phyloP scores from a whole-genome alignment of 345 rosid genomes.

The Moricandia arvensis region DNA sequence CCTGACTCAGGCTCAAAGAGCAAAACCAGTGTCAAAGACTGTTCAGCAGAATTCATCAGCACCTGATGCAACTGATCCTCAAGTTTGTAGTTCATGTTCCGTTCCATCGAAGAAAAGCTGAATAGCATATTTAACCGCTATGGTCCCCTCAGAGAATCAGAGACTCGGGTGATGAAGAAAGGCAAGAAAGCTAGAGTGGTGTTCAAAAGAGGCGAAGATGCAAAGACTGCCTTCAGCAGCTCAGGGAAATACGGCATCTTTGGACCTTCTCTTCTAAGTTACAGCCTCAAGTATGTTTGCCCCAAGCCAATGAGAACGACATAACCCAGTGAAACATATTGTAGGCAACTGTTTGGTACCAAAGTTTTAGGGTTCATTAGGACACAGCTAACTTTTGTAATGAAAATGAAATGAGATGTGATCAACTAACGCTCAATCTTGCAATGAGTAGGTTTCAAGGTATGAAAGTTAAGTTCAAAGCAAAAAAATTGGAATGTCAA shows the following conservation, averaged over 20 bases:
- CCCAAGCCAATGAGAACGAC: neutral
- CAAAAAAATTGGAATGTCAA: neutral
- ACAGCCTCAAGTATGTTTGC: constrained; percentile 45
- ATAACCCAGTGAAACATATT: neutral
- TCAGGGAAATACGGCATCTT: constrained; percentile 59
- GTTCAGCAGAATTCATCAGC: constrained; percentile 8
- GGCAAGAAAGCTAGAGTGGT: constrained; percentile 56
- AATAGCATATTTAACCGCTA: constrained; percentile 54
- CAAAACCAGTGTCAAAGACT: constrained; percentile 25
- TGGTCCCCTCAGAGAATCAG: constrained; percentile 46
- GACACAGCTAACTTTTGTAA: neutral
- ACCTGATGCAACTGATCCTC: constrained; percentile 51
- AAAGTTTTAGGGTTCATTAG: neutral
- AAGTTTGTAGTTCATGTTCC: constrained; percentile 46
- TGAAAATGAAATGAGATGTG: neutral
- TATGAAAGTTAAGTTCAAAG: neutral
- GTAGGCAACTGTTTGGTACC: neutral
- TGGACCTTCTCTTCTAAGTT: constrained; percentile 63
- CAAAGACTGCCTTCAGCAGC: constrained; percentile 64
- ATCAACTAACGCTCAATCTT: neutral
- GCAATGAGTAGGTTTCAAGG: neutral
- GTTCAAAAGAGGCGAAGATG: constrained; percentile 50
- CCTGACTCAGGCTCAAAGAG: constrained; percentile 18
- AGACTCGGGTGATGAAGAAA: constrained; percentile 51
- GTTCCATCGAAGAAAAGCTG: constrained; percentile 47